Evolutionary conservation across 2,329 filamentous ascomycete species (phyloP).

Genomic region (Beauveria australis): DNA sequence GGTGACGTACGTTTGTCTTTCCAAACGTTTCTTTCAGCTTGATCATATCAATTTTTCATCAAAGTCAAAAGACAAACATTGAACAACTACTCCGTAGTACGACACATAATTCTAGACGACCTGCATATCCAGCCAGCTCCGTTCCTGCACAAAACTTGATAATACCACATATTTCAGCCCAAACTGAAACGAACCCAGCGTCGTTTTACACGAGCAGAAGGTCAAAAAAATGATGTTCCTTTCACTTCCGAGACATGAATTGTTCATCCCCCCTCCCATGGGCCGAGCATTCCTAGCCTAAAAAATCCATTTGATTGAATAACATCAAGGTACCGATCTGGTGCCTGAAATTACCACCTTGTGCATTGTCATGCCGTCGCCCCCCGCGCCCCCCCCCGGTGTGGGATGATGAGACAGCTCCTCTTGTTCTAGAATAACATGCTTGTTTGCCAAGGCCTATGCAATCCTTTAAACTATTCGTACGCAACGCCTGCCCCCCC

Average conservation of each 20-base stretch:
- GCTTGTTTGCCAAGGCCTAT: too few species aligned
- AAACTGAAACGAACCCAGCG: neutral
- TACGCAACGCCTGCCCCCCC: too few species aligned
- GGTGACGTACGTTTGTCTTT: too few species aligned
- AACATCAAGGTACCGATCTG: neutral
- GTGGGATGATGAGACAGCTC: neutral
- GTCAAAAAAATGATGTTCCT: neutral
- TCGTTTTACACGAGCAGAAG: too few species aligned
- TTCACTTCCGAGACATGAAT: neutral
- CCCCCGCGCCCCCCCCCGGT: neutral
- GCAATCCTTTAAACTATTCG: too few species aligned
- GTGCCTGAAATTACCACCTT: constrained; percentile 1
- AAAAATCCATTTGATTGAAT: neutral
- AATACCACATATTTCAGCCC: neutral
- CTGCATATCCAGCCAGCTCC: neutral
- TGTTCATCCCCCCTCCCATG: too few species aligned
- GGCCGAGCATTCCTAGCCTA: neutral
- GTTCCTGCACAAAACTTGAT: neutral
- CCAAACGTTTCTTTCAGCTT: neutral
- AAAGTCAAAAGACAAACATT: neutral
- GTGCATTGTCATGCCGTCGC: neutral
- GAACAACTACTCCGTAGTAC: too few species aligned
- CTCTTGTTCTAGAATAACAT: neutral
- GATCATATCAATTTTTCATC: neutral
- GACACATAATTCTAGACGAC: neutral